Evolutionary conservation across 331 rosid genomes (phyloP), one percentile per base, ranked within the genome.

Genomic region (Arachis monticola): DNA sequence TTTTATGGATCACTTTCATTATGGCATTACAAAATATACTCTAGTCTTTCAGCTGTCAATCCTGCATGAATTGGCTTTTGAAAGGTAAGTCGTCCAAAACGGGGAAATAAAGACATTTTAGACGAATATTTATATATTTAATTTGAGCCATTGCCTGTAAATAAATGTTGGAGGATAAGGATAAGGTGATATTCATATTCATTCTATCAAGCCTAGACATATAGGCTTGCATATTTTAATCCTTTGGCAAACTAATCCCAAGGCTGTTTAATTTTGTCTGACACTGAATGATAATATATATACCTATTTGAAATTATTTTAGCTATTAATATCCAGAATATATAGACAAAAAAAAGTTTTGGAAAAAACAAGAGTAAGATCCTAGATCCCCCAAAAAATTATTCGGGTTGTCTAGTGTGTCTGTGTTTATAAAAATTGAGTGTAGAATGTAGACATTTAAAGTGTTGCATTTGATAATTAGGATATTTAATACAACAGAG

Each of bases 101-200:
- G 42, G 41, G 35, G 56, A 38, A 53, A 51, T 38, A 38, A 38
- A 0, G 27, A 30, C 63, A 2, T 30, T 52, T 62, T 77, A 14
- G 56, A 40, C 22, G 35, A 69, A 51, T 51, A 32, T 42, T 58
- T 46, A 50, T 50, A 52, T 13, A 22, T 30, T 48, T 41, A 38
- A 22, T 47, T 72, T 81, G 82, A 67, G 72, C 35, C 68, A 2
- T 67, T 55, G 45, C 13, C 60, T 55, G 60, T 55, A 13, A 30
- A 57, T 56, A 50, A 82, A 62, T 70, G 58, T 71, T 40, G 10
- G 5, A 17, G 51, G 64, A 80, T 67, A 76, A 79, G 62, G 80
- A 77, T 69, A 69, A 80, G 67, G 63, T 52, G 52, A 76, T 74
- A 2, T 72, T 61, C 14, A 0, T 76, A 46, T 44, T 27, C 40